A percentile compares a stretch with the other conserved stretches of the same genome.
These are phyloP conservation scores for Chalciporus chontae DNA, from an alignment of 768 basidiomycete species.

Conservation along the genomic window DNA sequence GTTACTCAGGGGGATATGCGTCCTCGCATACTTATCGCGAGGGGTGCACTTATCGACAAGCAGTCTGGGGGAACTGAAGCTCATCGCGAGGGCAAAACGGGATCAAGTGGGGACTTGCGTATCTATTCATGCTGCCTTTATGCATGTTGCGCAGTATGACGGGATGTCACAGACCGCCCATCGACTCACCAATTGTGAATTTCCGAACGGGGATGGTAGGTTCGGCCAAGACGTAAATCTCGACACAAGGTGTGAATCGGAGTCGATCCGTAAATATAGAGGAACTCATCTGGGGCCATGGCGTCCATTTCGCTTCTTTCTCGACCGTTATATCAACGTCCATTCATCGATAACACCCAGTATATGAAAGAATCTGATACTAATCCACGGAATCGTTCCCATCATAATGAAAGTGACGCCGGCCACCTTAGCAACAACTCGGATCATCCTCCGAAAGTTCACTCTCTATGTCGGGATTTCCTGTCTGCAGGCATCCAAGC, in stretches of 20 bases:
- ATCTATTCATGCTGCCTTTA: conserved; percentile 19
- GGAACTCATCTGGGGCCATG: background rate
- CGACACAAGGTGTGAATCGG: conserved; percentile 5
- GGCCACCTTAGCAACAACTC: conserved; percentile 27
- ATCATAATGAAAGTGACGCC: conserved; percentile 15
- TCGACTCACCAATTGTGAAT: conserved; percentile 17
- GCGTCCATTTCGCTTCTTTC: conserved; percentile 18
- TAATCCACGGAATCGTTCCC: conserved; percentile 10
- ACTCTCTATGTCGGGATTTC: background rate
- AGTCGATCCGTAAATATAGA: background rate
- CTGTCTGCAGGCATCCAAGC: conserved; percentile 4
- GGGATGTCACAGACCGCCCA: conserved; percentile 6
- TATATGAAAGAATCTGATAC: conserved; percentile 23
- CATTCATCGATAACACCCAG: conserved; percentile 13
- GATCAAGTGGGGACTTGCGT: background rate
- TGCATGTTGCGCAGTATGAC: conserved; percentile 14
- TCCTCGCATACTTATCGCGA: conserved; percentile 32
- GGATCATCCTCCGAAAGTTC: conserved; percentile 3
- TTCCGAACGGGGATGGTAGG: conserved; percentile 3
- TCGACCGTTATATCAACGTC: conserved; percentile 12
- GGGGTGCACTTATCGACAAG: conserved; percentile 34
- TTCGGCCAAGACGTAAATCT: conserved; percentile 26
- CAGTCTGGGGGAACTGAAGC: conserved; percentile 22
- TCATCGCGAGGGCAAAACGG: background rate
- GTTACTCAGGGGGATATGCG: conserved; percentile 26